phyloP scores from a whole-genome alignment of 805 yeast genomes.

The Myxozyma melibiosi region DNA sequence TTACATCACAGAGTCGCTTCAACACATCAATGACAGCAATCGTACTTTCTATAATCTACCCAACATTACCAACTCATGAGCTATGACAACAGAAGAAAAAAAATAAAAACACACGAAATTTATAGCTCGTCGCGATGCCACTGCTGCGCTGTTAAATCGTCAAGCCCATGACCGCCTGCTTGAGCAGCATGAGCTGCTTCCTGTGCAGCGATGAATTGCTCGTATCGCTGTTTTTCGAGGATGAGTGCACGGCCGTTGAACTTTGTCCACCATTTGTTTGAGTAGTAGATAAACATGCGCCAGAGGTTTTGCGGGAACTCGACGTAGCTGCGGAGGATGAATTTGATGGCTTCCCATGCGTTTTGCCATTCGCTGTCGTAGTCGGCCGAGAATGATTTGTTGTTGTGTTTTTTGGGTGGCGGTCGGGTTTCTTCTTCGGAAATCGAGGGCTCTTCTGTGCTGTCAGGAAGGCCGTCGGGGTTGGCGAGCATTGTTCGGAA shows the following conservation, averaged over 20 bases:
- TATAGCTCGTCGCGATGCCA: slow-evolving; percentile 13
- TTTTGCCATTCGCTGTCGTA: slow-evolving; percentile 55
- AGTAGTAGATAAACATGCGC: slow-evolving; percentile 52
- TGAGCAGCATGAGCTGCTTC: neutral
- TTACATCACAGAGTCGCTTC: too few relatives aligned
- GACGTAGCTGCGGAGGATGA: slow-evolving; percentile 65
- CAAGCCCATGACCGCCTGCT: neutral
- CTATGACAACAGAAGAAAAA: too few relatives aligned
- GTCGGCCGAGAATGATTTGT: slow-evolving; percentile 10
- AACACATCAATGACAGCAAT: too few relatives aligned
- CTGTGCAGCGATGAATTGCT: slow-evolving; percentile 4
- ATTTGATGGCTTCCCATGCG: slow-evolving; percentile 61
- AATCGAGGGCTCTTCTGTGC: slow-evolving; percentile 44
- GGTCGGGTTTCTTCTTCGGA: slow-evolving; percentile 4
- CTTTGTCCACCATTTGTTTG: slow-evolving; percentile 66
- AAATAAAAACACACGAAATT: too few relatives aligned
- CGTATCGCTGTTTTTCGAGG: slow-evolving; percentile 11
- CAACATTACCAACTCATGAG: too few relatives aligned
- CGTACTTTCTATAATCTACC: too few relatives aligned
- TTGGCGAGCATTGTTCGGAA: slow-evolving; percentile 46
- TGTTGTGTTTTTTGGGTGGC: neutral
- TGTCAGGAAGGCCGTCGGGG: slow-evolving; percentile 32
- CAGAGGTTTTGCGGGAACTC: slow-evolving; percentile 68
- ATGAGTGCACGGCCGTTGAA: slow-evolving; percentile 61
- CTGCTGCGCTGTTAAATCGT: neutral